Evolutionary conservation across 192 early-diverging fungal species (phyloP).

Genomic region (Radiomyces spectabilis): DNA sequence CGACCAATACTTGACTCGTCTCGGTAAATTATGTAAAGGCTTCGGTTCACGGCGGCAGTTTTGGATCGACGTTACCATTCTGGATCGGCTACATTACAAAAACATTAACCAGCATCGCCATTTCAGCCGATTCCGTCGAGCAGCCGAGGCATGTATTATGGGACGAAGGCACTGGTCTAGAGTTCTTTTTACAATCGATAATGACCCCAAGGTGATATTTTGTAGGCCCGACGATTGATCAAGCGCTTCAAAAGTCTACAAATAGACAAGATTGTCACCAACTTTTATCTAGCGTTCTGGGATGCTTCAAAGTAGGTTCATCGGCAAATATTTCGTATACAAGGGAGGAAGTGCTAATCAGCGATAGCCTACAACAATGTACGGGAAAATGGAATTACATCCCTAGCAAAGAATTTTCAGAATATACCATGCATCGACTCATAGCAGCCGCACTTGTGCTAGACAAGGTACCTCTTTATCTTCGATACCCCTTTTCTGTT

Average conservation of each 20-base stretch:
- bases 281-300: slow-evolving; percentile 15
- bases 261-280: slow-evolving; percentile 1
- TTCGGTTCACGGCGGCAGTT: slow-evolving; percentile 1
- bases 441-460: slow-evolving; percentile 14
- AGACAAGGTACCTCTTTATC: slow-evolving; percentile 8
- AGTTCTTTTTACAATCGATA: background rate
- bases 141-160: slow-evolving; percentile 6
- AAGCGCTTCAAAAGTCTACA: slow-evolving; percentile 17
- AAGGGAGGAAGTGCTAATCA: background rate
- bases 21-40: background rate
- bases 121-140: slow-evolving; percentile 15
- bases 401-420: slow-evolving; percentile 10
- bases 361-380: background rate
- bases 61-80: slow-evolving; percentile 20
- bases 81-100: slow-evolving; percentile 19
- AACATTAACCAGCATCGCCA: slow-evolving; percentile 24
- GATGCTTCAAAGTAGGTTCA: slow-evolving; percentile 6
- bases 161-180: background rate
- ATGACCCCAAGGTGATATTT: background rate
- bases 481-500: background rate
- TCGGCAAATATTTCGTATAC: background rate
- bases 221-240: slow-evolving; percentile 17
- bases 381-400: slow-evolving; percentile 3
- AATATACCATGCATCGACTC: slow-evolving; percentile 15
- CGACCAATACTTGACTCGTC: background rate